Conservation (phyloP, 2,329 filamentous ascomycete species). For the Diaporthe aspalathi region DNA sequence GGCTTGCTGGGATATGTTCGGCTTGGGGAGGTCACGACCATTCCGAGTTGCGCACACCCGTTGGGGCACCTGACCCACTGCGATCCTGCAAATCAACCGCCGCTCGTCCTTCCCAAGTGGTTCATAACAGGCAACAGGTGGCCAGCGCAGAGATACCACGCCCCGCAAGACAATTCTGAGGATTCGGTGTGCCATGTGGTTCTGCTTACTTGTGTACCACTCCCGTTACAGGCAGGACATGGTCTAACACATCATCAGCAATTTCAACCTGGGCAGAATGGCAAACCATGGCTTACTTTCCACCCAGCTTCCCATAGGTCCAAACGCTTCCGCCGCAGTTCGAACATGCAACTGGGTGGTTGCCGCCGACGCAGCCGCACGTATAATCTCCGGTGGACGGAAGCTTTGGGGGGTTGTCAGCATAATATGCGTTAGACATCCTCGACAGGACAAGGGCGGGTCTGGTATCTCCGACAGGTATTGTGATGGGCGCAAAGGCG, state of each 20-base stretch:
- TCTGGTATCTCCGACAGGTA: too few relatives aligned
- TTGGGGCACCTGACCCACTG: slow-evolving; percentile 24
- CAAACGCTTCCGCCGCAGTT: slow-evolving; percentile 23
- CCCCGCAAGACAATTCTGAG: neutral
- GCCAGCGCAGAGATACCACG: neutral
- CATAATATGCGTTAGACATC: slow-evolving; percentile 35
- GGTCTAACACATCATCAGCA: neutral
- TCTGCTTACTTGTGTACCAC: slow-evolving; percentile 21
- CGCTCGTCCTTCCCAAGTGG: neutral
- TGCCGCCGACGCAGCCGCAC: slow-evolving; percentile 42
- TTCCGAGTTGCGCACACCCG: slow-evolving; percentile 12
- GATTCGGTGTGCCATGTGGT: neutral
- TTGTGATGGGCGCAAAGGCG: too few relatives aligned
- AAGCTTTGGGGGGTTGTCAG: slow-evolving; percentile 25
- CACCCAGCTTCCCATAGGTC: slow-evolving; percentile 23
- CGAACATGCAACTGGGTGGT: slow-evolving; percentile 32
- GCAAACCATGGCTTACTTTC: neutral
- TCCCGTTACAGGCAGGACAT: slow-evolving; percentile 19
- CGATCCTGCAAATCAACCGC: neutral
- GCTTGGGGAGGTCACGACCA: neutral
- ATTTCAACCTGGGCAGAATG: neutral
- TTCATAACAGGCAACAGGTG: neutral
- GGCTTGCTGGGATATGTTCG: neutral
- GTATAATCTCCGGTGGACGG: slow-evolving; percentile 36
- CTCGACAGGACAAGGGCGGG: slow-evolving; percentile 1